Percentiles rank a stretch among this genome's conserved stretches.
These are phyloP conservation scores for Didymella segeticola DNA, from an alignment of 2,329 filamentous ascomycete species.

Conservation along the genomic window DNA sequence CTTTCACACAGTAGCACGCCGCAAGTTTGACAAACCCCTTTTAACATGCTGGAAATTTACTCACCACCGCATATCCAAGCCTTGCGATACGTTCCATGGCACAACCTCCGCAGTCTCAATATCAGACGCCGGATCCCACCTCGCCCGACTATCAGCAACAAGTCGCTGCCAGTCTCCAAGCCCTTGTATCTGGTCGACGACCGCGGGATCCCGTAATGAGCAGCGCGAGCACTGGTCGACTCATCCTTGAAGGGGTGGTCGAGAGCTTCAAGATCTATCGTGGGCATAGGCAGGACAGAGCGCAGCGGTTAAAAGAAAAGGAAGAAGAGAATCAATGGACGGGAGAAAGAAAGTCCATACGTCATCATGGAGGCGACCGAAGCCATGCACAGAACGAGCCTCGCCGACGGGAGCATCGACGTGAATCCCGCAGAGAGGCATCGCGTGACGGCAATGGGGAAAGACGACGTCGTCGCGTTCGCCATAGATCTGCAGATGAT, in stretches of 20 bases:
- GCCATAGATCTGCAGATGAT: background rate
- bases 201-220: constrained; percentile 18
- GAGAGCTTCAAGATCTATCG: constrained; percentile 31
- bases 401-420: too few relatives aligned
- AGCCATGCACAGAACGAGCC: too few relatives aligned
- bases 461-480: background rate
- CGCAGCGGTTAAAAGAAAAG: background rate
- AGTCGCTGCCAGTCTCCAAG: constrained; percentile 25
- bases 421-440: too few relatives aligned
- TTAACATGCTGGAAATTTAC: too few relatives aligned
- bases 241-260: constrained; percentile 30
- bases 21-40: too few relatives aligned
- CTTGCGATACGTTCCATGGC: too few relatives aligned
- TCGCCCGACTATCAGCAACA: constrained; percentile 20
- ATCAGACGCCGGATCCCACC: background rate
- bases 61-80: too few relatives aligned
- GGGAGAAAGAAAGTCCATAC: background rate
- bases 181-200: constrained; percentile 15
- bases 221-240: constrained; percentile 7
- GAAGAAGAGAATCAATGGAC: background rate
- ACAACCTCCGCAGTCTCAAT: too few relatives aligned
- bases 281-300: constrained; percentile 21
- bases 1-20: background rate
- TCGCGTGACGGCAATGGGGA: background rate
- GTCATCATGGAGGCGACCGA: too few relatives aligned